A percentile compares a stretch with the other conserved stretches of the same genome.
Conservation (phyloP, 805 yeast genomes). For the Ogataea zsoltii region DNA sequence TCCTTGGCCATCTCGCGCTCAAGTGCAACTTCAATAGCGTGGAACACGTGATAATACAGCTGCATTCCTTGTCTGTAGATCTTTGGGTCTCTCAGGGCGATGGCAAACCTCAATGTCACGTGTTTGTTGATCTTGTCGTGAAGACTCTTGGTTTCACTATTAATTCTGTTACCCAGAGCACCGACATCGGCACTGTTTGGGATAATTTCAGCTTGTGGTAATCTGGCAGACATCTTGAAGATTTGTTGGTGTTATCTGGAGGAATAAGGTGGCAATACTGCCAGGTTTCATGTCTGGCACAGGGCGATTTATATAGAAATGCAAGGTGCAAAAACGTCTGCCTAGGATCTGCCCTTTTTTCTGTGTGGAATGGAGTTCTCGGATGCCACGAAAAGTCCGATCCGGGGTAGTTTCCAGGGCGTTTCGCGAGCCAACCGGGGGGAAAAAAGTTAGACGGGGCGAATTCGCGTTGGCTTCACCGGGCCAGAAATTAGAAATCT, state of each 20-base stretch:
- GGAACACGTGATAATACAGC: constrained; percentile 67
- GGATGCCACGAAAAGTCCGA: background rate
- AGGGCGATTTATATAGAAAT: constrained; percentile 5
- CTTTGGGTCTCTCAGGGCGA: constrained; percentile 73
- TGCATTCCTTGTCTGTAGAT: constrained; percentile 82
- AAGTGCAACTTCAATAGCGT: constrained; percentile 58
- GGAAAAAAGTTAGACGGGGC: background rate
- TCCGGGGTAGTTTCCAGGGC: no score
- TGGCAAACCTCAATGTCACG: constrained; percentile 67
- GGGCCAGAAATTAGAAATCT: no score
- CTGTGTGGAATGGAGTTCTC: constrained; percentile 12
- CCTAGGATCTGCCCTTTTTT: constrained; percentile 16
- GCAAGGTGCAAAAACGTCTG: constrained; percentile 6
- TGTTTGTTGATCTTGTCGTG: constrained; percentile 72
- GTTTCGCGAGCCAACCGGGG: background rate
- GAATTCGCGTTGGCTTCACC: no score
- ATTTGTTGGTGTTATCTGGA: background rate
- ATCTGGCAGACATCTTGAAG: constrained; percentile 13
- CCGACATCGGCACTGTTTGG: constrained; percentile 82
- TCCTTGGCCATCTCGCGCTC: constrained; percentile 44
- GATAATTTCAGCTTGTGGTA: constrained; percentile 47
- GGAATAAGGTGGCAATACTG: background rate
- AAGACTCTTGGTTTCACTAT: constrained; percentile 59
- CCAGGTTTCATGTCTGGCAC: background rate
- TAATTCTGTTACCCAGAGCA: constrained; percentile 82